Percentiles rank a stretch among this genome's conserved stretches.
Evolutionary conservation across 805 yeast species (phyloP).

Genomic region (Maudiozyma barnettii): DNA sequence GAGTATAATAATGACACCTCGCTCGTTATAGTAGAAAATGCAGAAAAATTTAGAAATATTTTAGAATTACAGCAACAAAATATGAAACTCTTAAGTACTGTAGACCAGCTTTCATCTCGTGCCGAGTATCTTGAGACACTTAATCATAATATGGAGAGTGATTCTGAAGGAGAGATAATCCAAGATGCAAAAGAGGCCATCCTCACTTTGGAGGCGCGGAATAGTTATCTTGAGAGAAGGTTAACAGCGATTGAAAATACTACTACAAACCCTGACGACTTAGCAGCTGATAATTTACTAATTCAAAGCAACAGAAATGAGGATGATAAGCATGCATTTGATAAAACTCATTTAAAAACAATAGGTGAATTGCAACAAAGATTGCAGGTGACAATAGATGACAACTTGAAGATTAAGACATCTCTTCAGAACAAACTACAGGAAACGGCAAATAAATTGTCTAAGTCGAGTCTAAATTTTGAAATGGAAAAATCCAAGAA

Average conservation of each 20-base stretch:
- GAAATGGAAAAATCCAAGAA: constrained; percentile 42
- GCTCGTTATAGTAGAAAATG: constrained; percentile 54
- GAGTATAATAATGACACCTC: constrained; percentile 49
- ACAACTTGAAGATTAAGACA: too few species aligned
- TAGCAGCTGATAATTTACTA: too few species aligned
- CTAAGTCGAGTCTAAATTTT: constrained; percentile 39
- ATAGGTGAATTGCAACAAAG: too few species aligned
- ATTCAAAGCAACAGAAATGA: too few species aligned
- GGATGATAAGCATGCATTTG: too few species aligned
- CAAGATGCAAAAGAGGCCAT: constrained; percentile 66
- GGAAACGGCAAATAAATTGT: constrained; percentile 29
- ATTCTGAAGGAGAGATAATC: constrained; percentile 37
- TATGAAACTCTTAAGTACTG: constrained; percentile 54
- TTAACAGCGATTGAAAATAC: constrained; percentile 37
- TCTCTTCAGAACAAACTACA: constrained; percentile 24
- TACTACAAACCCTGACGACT: too few species aligned
- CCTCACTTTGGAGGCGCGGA: constrained; percentile 48
- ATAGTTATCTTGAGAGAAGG: constrained; percentile 42
- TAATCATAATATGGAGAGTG: constrained; percentile 30
- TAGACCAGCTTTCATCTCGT: constrained; percentile 35
- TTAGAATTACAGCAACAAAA: constrained; percentile 66
- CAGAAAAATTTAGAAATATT: constrained; percentile 58
- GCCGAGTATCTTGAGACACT: constrained; percentile 59
- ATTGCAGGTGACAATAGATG: too few species aligned
- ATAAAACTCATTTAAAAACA: too few species aligned